Evolutionary conservation across 169 alveolate species (phyloP), one percentile per base, ranked within the genome.

Genomic region (Sarcocystis neurona): DNA sequence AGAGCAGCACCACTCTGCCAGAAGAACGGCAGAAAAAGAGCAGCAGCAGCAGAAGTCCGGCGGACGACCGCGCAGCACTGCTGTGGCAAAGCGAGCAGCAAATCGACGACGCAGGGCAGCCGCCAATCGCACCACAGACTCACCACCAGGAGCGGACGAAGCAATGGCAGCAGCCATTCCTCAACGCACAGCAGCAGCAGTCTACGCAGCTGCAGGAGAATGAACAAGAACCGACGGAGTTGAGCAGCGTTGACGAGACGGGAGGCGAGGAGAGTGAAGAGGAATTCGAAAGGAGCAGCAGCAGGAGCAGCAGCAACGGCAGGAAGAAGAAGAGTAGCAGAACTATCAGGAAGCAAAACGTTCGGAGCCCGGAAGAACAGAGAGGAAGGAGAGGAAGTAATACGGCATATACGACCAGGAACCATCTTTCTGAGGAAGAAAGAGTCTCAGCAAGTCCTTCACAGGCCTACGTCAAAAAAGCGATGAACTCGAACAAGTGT

Each of bases 241-340:
- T 6, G n/a, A 10, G 77, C 77, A 34, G 41, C 8, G 77, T 23
- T 5, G 77, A 63, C 10, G 37, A 27, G 46, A 68, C 50, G 18
- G n/a, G n/a, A n/a, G n/a, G n/a, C n/a, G n/a, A n/a, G n/a, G 47
- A 68, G 79, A 68, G 79, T 3, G 79, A 30, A 20, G 79, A 32
- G 66, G 66, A 53, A 23, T 15, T 23, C 30, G 12, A 12, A 23
- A 53, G 30, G 23, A 23, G 12, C 23, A 53, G 66, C 66, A 23
- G 66, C 66, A n/a, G 66, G 23, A 53, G 66, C 66, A 53, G 23
- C 30, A 53, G 23, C 66, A 12, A 53, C 66, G 66, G 66, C 30
- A 15, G 66, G 30, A 53, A 53, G 23, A 23, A 53, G 66, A 12
- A 23, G 23, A 53, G n/a, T n/a, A 23, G 66, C 66, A 53, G 12